phyloP scores from a whole-genome alignment of 306 rosid species.

The Gleditsia sinensis region DNA sequence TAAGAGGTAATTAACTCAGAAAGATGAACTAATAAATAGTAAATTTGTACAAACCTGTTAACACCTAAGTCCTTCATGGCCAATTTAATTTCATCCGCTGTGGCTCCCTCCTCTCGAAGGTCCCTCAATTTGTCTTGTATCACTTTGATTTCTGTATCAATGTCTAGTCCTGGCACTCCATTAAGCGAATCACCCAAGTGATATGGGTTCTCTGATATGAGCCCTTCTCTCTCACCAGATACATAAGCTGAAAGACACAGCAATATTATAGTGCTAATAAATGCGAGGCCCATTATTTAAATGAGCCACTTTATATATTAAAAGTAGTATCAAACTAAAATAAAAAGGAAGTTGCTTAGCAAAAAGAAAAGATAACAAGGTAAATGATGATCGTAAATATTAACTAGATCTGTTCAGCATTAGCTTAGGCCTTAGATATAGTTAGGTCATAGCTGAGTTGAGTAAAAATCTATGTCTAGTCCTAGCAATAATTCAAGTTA shows the following conservation, averaged over 20 bases:
- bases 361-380: not conserved
- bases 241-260: constrained; percentile 66
- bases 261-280: not conserved
- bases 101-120: constrained; percentile 44
- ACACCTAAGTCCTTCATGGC: constrained; percentile 77
- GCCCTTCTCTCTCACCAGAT: constrained; percentile 76
- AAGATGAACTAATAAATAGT: not conserved
- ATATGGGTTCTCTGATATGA: constrained; percentile 63
- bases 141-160: constrained; percentile 50
- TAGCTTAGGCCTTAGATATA: not conserved
- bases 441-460: not conserved
- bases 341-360: not conserved
- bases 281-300: not conserved
- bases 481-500: not conserved
- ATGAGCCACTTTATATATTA: not conserved
- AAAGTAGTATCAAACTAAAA: not conserved
- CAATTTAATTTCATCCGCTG: constrained; percentile 42
- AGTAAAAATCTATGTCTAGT: not conserved
- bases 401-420: too few species aligned
- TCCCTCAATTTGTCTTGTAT: constrained; percentile 42
- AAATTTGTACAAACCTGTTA: constrained; percentile 50
- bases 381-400: not conserved
- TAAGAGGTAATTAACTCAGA: not conserved
- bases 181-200: constrained; percentile 69
- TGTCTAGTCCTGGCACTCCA: constrained; percentile 61